Base-by-base conservation (phyloP, 495 filamentous ascomycete genomes). In the Bryoglossum gracile region DNA sequence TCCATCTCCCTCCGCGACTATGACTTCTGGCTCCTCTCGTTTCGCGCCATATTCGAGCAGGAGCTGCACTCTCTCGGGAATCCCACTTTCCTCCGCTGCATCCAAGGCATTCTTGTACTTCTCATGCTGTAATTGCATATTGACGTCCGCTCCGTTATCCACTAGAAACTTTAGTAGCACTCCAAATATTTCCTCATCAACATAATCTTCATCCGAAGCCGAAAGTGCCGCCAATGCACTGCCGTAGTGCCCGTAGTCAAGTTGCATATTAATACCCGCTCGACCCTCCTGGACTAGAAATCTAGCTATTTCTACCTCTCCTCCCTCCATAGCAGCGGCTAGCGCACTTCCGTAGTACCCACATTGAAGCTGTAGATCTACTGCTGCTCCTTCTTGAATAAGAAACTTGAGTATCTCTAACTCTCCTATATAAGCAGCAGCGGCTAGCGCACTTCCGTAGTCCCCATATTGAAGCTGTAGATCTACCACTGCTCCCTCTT, bases 91-190 rank as follows among this genome's bases (percentile, higher is more conserved):
- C 16, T 18, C 36, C 4, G 45, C 51, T 24, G 51, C 51, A 19
- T n/a, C 38, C 19, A 54, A 18, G n/a, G 51, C 45, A 49, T 19
- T 54, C 1, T 28, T 38, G 25, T 28, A 54, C 1, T 37, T 16
- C 14, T 45, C 51, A 54, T 26, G 10, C 32, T 43, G 25, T 2
- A 54, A 18, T 18, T 48, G 51, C n/a, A 48, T 24, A 33, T 54
- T 49, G 3, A 54, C 51, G 21, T 54, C 45, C n/a, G 45, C 51
- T 25, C 45, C 51, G 8, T 3, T 22, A 13, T 41, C 38, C 6
- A 43, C 25, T 5, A 50, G 24, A 19, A 22, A 42, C 17, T 23
- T 16, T 14, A 41, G n/a, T 3, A 19, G 14, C 26, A 30, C 17
- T 18, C 18, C 32, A 18, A 48, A 24, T n/a, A n/a, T n/a, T n/a